Evolutionary conservation across 176 grass and related monocot genomes (phyloP), one percentile per base, ranked within the genome.

Genomic region (Bonia amplexicaulis): DNA sequence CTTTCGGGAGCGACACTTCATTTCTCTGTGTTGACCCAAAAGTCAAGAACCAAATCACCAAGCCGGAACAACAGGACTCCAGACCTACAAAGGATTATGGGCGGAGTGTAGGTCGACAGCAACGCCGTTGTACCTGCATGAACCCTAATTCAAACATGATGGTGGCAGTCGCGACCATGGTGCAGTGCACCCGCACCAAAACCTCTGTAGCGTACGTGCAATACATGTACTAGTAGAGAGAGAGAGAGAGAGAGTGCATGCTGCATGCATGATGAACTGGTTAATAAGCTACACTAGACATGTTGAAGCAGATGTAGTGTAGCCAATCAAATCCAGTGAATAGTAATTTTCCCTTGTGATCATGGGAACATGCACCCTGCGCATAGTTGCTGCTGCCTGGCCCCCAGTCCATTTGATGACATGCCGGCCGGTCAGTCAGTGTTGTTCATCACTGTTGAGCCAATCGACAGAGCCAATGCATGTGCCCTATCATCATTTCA

Each of bases 71-170:
- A 59, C 22, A 11, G 3, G 22, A 23, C 22, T 12, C 57, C 5
- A 59, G 57, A 23, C 9, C 22, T 23, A 4, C 57, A n/a, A n/a
- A 25, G 15, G n/a, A 35, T 47, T 48, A 44, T 57, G 44, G 33
- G 65, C 65, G 12, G 29, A 4, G 55, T 20, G 29, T 19, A 15
- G 10, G 42, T 47, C 42, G 66, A 89, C 74, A 67, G 47, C 69
- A 69, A 84, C 58, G 33, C 46, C 46, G 4, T 14, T 66, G 58
- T 84, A 73, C 74, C 25, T 8, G 46, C 57, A 20, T 35, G 59
- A 58, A 14, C 37, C 81, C 67, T 39, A 80, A 85, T 80, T 85
- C 48, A 68, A 85, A 39, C 76, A 53, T 59, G 71, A 72, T 27
- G 55, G 79, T 63, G 59, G 73, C 57, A 45, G 74, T 63, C 80